Evolutionary conservation across 305 asterid species (phyloP), one percentile per base, ranked within the genome.

Genomic region (Ajuga reptans): DNA sequence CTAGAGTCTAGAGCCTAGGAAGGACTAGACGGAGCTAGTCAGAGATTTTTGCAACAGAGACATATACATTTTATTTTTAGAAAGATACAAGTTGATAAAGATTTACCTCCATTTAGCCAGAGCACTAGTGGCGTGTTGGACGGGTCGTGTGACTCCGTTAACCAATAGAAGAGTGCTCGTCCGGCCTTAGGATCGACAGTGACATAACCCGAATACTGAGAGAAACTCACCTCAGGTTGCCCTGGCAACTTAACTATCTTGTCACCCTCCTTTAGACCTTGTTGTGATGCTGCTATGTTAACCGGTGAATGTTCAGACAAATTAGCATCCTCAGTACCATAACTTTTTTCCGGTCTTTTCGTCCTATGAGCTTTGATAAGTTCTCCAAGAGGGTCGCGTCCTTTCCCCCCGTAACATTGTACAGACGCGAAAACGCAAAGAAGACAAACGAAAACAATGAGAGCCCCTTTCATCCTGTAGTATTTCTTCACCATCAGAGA

Each of bases 41-140:
- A 21, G 27, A 21, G 27, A 21, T 21, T 21, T 21, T 21, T 21
- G 27, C 27, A 21, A 21, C 2, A 21, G 27, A 21, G 27, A 21
- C 27, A n/a, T n/a, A n/a, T n/a, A n/a, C n/a, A n/a, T n/a, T n/a
- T n/a, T n/a, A n/a, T n/a, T n/a, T n/a, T n/a, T n/a, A n/a, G n/a
- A n/a, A n/a, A n/a, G n/a, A n/a, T 21, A 21, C 27, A 21, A 21
- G 27, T 21, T 21, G 27, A 21, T 21, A 2, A 21, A 21, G 27
- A 21, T 3, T 9, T 36, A 84, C 95, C 96, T 82, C 96, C 91
- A 64, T 85, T 86, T 9, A 86, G 81, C 96, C 96, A 86, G 9
- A 83, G 57, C n/a, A 89, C 88, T 0, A 89, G 73, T 67, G 91
- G 96, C 37, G 81, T 80, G 79, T 29, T 68, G 16, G 85, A 73